A percentile compares a stretch with the other conserved stretches of the same genome.
phyloP scores from a whole-genome alignment of 768 basidiomycete species.

The Tricholoma hemisulphureum region DNA sequence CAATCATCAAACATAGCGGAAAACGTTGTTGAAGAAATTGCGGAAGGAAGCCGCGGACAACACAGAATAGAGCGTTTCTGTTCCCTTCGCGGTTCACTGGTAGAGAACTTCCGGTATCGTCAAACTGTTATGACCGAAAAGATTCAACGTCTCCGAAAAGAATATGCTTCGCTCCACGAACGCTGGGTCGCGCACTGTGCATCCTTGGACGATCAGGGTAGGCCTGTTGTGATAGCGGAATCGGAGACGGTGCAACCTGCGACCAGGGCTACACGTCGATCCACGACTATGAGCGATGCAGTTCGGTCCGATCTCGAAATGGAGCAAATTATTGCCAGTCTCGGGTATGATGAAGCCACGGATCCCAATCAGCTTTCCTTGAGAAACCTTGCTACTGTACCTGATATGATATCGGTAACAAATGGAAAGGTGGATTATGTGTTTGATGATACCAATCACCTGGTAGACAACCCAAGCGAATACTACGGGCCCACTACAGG shows the following conservation, averaged over 20 bases:
- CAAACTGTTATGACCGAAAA: slow-evolving; percentile 54
- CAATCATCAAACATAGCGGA: slow-evolving; percentile 37
- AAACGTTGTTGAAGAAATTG: slow-evolving; percentile 48
- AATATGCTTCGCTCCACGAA: slow-evolving; percentile 69
- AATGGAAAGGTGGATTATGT: slow-evolving; percentile 57
- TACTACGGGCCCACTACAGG: slow-evolving; percentile 74
- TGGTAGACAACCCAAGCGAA: slow-evolving; percentile 70
- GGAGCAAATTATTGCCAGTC: slow-evolving; percentile 93
- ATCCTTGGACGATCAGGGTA: slow-evolving; percentile 60
- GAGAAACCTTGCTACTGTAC: slow-evolving; percentile 81
- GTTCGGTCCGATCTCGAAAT: slow-evolving; percentile 95
- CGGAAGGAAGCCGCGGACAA: slow-evolving; percentile 33
- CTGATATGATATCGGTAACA: slow-evolving; percentile 83
- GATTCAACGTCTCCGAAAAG: slow-evolving; percentile 50
- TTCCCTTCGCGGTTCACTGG: slow-evolving; percentile 47
- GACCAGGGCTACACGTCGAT: slow-evolving; percentile 70
- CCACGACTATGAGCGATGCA: slow-evolving; percentile 74
- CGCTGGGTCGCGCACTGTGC: slow-evolving; percentile 74
- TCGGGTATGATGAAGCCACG: slow-evolving; percentile 90
- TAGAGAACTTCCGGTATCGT: slow-evolving; percentile 53
- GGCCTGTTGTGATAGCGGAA: slow-evolving; percentile 38
- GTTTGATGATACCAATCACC: slow-evolving; percentile 85
- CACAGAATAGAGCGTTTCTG: slow-evolving; percentile 37
- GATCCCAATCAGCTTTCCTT: slow-evolving; percentile 88
- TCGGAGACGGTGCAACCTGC: slow-evolving; percentile 38